These are phyloP conservation scores for Paxillus ammoniavirescens DNA, from an alignment of 768 basidiomycete species.

Conservation along the genomic window DNA sequence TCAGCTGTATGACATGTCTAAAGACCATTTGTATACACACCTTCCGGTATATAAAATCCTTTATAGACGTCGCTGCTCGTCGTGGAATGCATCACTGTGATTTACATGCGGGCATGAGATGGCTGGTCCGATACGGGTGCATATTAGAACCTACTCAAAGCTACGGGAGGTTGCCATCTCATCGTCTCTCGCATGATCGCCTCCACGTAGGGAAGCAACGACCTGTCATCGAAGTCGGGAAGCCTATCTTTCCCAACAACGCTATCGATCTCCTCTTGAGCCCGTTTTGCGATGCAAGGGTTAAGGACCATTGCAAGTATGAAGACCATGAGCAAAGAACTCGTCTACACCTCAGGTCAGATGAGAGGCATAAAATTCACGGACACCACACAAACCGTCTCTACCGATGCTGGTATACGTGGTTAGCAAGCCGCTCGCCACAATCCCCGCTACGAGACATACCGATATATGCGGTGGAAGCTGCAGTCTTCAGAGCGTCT, in stretches of 20 bases:
- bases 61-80: conserved; percentile 30
- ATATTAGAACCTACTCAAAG: background rate
- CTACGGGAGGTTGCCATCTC: background rate
- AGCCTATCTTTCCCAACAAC: background rate
- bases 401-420: background rate
- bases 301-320: conserved; percentile 2
- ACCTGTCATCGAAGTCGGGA: background rate
- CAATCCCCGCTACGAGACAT: background rate
- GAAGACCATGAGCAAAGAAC: conserved; percentile 1
- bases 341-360: background rate
- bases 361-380: background rate
- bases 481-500: conserved; percentile 1
- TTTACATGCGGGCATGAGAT: background rate
- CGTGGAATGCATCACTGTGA: conserved; percentile 1
- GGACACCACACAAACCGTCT: background rate
- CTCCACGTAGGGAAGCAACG: background rate
- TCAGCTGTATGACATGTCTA: too few relatives aligned
- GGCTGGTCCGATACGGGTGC: background rate
- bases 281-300: background rate
- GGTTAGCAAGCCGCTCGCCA: too few relatives aligned
- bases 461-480: conserved; percentile 4
- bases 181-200: conserved; percentile 4
- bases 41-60: conserved; percentile 32
- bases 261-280: background rate
- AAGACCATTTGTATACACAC: background rate